Percentiles rank a stretch among this genome's conserved stretches.
These are phyloP conservation scores for Eucalyptus camaldulensis DNA, from an alignment of 345 rosid genomes.

Conservation along the genomic window DNA sequence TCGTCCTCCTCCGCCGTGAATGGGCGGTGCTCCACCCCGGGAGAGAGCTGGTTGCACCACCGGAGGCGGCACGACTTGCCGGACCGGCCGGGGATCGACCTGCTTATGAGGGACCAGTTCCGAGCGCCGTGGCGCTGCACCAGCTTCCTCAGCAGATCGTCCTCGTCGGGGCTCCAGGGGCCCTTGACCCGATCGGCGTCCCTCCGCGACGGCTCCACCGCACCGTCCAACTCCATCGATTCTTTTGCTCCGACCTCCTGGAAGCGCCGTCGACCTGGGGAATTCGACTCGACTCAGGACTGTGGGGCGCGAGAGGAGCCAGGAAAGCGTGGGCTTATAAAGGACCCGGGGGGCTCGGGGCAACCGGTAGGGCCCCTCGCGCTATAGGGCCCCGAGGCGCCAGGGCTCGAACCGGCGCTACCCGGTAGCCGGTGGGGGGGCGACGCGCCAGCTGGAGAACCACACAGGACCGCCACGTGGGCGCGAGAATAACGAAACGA, in stretches of 20 bases:
- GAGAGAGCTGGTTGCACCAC: conserved; percentile 67
- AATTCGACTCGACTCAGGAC: background rate
- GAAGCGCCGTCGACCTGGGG: background rate
- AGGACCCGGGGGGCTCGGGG: background rate
- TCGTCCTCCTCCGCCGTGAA: conserved; percentile 45
- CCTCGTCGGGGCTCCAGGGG: conserved; percentile 58
- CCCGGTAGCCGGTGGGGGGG: conserved; percentile 7
- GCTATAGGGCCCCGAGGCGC: background rate
- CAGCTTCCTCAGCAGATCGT: conserved; percentile 23
- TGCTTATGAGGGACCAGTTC: conserved; percentile 47
- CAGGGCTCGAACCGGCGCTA: background rate
- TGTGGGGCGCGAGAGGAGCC: background rate
- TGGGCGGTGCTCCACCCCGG: conserved; percentile 37
- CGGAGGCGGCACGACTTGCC: conserved; percentile 62
- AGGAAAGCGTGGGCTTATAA: background rate
- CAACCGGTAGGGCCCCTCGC: background rate
- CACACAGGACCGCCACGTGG: conserved; percentile 5
- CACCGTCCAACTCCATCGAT: background rate
- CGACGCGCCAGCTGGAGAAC: conserved; percentile 2
- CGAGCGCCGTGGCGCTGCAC: conserved; percentile 35
- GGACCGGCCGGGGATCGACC: conserved; percentile 39
- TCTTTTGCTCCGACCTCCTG: background rate
- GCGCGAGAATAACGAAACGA: background rate
- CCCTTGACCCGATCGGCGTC: conserved; percentile 29
- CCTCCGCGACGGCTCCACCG: background rate